These are phyloP conservation scores for Gracilaria vermiculophylla DNA, from an alignment of 23 red algal genomes.

Conservation along the genomic window DNA sequence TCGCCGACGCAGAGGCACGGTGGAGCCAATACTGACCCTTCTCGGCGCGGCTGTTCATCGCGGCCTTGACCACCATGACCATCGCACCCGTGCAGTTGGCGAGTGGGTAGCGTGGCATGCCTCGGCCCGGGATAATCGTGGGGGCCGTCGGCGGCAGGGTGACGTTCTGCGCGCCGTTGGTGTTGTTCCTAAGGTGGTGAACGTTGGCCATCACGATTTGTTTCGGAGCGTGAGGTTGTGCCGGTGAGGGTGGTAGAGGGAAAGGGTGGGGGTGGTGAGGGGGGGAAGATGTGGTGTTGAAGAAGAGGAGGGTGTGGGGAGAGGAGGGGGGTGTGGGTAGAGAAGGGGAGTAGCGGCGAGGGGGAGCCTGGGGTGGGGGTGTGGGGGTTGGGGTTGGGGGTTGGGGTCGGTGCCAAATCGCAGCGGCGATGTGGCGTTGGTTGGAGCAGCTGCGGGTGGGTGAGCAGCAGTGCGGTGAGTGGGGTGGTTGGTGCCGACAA, in stretches of 20 bases:
- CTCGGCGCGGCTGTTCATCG: constrained; percentile 14
- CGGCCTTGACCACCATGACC: constrained; percentile 14
- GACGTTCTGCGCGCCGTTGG: background rate
- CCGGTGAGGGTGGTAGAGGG: background rate
- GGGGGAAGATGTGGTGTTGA: background rate
- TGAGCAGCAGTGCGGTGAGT: too few species aligned
- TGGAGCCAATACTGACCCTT: constrained; percentile 14
- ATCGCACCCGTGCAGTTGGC: background rate
- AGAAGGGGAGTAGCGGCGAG: background rate
- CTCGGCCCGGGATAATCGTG: background rate
- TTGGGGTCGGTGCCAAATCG: background rate
- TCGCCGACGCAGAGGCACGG: background rate
- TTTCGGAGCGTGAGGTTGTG: background rate
- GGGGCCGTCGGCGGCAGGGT: background rate
- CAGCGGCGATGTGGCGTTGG: too few species aligned
- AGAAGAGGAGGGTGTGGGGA: background rate
- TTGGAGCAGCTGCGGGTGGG: too few species aligned
- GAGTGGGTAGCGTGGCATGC: background rate
- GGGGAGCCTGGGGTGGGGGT: background rate
- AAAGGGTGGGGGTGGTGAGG: background rate
- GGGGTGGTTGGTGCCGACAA: too few species aligned
- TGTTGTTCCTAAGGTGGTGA: background rate
- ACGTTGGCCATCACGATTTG: background rate
- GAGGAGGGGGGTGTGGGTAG: background rate
- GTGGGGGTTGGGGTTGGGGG: background rate